Conservation (phyloP, 805 yeast genomes). For the Metschnikowia cubensis region DNA sequence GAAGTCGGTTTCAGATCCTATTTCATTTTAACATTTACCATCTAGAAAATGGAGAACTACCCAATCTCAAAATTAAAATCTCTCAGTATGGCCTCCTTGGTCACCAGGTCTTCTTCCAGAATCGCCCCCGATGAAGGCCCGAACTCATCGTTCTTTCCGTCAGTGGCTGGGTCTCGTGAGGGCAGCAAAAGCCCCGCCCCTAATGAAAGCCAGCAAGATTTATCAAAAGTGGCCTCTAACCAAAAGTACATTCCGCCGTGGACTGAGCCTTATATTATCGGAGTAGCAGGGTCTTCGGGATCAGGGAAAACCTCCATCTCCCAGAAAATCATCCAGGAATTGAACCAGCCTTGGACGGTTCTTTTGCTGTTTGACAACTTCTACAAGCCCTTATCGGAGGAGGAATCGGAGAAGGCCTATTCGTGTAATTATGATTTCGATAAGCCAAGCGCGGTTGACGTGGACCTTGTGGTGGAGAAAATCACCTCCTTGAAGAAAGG, state of each 20-base stretch:
- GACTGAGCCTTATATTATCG: conserved; percentile 81
- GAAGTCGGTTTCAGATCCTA: not conserved
- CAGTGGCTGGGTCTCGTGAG: conserved; percentile 4
- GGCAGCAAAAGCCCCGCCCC: not conserved
- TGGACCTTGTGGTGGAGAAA: conserved; percentile 64
- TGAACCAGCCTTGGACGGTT: conserved; percentile 92
- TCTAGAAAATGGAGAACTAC: not conserved
- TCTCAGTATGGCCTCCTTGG: not conserved
- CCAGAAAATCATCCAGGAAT: conserved; percentile 67
- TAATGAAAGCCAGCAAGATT: not conserved
- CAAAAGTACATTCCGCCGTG: conserved; percentile 64
- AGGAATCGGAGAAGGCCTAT: conserved; percentile 62
- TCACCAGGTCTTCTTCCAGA: conserved; percentile 17
- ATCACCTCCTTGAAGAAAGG: conserved; percentile 70
- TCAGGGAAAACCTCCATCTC: conserved; percentile 95
- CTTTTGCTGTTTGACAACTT: conserved; percentile 86
- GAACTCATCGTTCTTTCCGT: conserved; percentile 24
- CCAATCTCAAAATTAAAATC: not conserved
- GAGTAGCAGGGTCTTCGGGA: conserved; percentile 72
- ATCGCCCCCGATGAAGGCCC: conserved; percentile 24
- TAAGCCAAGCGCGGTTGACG: conserved; percentile 77
- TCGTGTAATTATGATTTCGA: conserved; percentile 79
- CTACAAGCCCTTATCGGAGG: conserved; percentile 67
- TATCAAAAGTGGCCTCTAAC: not conserved
- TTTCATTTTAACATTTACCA: not conserved